phyloP scores from a whole-genome alignment of 164 flowering plant genomes.

The Chloranthus sessilifolius region DNA sequence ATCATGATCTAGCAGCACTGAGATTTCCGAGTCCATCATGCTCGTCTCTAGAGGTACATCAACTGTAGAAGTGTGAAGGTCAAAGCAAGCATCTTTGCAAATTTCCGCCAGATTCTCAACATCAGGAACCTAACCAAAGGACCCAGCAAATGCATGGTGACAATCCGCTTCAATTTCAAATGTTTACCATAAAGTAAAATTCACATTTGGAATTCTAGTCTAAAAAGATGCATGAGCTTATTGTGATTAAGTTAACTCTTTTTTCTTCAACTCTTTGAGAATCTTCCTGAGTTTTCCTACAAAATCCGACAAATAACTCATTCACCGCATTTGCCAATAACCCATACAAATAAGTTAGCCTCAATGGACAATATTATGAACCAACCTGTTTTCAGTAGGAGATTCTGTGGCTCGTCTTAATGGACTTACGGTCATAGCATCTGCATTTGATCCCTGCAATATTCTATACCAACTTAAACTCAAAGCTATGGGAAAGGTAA shows the following conservation, averaged over 20 bases:
- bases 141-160: background rate
- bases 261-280: conserved; percentile 22
- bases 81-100: conserved; percentile 9
- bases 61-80: conserved; percentile 13
- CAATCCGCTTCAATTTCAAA: background rate
- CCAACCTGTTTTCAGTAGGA: conserved; percentile 50
- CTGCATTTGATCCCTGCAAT: conserved; percentile 39
- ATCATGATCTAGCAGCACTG: conserved; percentile 40
- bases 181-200: background rate
- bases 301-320: conserved; percentile 8
- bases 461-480: conserved; percentile 3
- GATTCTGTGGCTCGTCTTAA: conserved; percentile 43
- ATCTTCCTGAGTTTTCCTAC: conserved; percentile 32
- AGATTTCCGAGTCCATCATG: conserved; percentile 28
- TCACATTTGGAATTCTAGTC: background rate
- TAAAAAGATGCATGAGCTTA: conserved; percentile 2
- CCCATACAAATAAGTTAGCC: background rate
- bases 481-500: background rate
- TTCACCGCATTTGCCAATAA: conserved; percentile 1
- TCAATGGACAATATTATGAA: background rate
- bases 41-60: conserved; percentile 23
- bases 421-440: conserved; percentile 26
- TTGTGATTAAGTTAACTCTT: conserved; percentile 26
- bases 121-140: conserved; percentile 23
- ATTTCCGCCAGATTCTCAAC: conserved; percentile 20